Percentiles rank a stretch among this genome's conserved stretches.
Conservation (phyloP, 2,329 filamentous ascomycete species). For the Penicillium sp. region DNA sequence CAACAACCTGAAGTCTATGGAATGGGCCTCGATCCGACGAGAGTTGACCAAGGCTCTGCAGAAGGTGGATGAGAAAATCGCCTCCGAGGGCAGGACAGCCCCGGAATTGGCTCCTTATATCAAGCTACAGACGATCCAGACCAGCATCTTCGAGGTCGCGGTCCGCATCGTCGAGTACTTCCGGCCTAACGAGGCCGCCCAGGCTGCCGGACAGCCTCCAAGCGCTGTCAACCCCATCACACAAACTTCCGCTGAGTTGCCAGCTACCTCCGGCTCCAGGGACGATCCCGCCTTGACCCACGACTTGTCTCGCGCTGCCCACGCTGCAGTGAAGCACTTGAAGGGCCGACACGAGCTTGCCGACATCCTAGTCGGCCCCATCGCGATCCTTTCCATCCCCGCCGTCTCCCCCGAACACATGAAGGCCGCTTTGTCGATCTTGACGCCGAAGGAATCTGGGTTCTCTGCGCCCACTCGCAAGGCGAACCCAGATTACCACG, state of each 20-base stretch:
- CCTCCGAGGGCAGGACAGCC: conserved; percentile 54
- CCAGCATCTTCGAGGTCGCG: conserved; percentile 83
- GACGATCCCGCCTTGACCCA: conserved; percentile 54
- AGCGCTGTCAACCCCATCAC: conserved; percentile 31
- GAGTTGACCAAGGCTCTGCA: conserved; percentile 64
- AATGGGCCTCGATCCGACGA: conserved; percentile 72
- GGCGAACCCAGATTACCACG: conserved; percentile 78
- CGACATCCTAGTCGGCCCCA: conserved; percentile 76
- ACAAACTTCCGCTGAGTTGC: conserved; percentile 36
- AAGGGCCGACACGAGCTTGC: conserved; percentile 64
- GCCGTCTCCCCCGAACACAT: conserved; percentile 81
- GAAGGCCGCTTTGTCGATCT: conserved; percentile 74
- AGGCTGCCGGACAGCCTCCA: conserved; percentile 24
- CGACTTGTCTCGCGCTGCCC: conserved; percentile 60
- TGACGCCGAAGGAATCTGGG: conserved; percentile 68
- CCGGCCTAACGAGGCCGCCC: conserved; percentile 51
- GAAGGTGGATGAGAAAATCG: conserved; percentile 68
- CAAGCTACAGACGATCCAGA: conserved; percentile 81
- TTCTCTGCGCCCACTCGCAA: conserved; percentile 79
- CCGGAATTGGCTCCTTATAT: conserved; percentile 60
- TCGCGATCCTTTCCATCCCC: conserved; percentile 80
- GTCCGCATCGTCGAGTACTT: conserved; percentile 85
- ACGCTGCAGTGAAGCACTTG: conserved; percentile 52
- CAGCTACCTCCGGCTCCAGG: conserved; percentile 31
- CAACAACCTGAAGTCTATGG: conserved; percentile 72